These are phyloP conservation scores for Epichloe coenophiala DNA, from an alignment of 2,329 filamentous ascomycete species.

Conservation along the genomic window DNA sequence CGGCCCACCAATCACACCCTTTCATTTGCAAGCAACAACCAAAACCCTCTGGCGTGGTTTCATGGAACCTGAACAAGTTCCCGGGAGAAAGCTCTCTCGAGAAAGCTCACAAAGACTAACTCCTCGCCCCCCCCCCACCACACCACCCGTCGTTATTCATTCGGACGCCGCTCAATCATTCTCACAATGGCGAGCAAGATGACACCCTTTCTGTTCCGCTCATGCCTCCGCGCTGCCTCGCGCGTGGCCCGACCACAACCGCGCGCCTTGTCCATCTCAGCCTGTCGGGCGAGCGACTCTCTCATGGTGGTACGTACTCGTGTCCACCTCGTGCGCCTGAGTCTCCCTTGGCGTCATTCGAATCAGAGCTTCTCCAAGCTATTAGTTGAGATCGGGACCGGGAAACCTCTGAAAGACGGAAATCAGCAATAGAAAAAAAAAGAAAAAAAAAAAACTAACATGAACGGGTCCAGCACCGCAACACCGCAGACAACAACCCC, in stretches of 20 bases:
- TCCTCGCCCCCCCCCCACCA: neutral
- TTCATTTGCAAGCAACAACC: slow-evolving; percentile 11
- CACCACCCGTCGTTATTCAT: slow-evolving; percentile 7
- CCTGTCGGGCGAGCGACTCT: slow-evolving; percentile 57
- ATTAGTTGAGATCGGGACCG: neutral
- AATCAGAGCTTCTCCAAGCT: neutral
- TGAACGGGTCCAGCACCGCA: slow-evolving; percentile 58
- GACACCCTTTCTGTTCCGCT: slow-evolving; percentile 58
- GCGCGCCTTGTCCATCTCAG: slow-evolving; percentile 58
- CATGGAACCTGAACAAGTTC: no score
- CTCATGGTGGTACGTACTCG: slow-evolving; percentile 50
- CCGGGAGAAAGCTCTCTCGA: slow-evolving; percentile 6
- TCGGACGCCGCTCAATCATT: slow-evolving; percentile 8
- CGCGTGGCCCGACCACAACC: slow-evolving; percentile 52
- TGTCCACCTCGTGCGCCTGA: neutral
- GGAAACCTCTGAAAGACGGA: neutral
- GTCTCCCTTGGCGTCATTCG: neutral
- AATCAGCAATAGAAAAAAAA: neutral
- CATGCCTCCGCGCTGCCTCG: slow-evolving; percentile 50
- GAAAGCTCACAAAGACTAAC: slow-evolving; percentile 14
- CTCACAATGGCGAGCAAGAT: slow-evolving; percentile 69
- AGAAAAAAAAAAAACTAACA: slow-evolving; percentile 9
- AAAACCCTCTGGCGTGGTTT: neutral
- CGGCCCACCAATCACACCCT: slow-evolving; percentile 12
- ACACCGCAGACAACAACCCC: slow-evolving; percentile 84